Evolutionary conservation across 169 alveolate genomes (phyloP).

Genomic region (Eimeria praecox): DNA sequence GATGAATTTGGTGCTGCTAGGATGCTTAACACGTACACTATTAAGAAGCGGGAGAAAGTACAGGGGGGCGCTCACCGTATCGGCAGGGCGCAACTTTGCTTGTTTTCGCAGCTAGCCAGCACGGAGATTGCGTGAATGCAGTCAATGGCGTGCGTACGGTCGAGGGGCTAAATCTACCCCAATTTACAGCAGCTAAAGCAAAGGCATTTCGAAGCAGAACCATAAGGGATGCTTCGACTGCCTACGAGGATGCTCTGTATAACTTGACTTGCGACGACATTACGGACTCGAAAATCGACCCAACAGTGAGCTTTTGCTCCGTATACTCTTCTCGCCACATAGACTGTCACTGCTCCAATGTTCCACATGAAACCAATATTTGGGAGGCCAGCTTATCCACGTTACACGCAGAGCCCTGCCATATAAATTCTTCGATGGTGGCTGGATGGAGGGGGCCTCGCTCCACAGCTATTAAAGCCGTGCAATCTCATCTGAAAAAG

Average conservation of each 20-base stretch:
- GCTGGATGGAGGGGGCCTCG: not conserved
- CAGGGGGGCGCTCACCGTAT: not conserved
- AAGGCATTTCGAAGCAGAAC: not conserved
- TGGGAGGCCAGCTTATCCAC: not conserved
- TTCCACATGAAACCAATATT: not conserved
- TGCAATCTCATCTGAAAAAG: not conserved
- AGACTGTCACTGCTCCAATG: not conserved
- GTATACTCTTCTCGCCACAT: not conserved
- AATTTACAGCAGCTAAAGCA: not conserved
- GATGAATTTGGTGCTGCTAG: not conserved
- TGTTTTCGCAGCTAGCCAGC: not conserved
- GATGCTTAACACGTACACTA: not conserved
- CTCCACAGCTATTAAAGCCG: not conserved
- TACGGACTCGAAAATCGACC: not conserved
- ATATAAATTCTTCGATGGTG: not conserved
- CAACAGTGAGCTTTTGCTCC: conserved; percentile 4
- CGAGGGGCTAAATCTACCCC: not conserved
- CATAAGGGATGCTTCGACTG: too few relatives aligned
- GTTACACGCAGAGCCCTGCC: not conserved
- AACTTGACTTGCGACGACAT: conserved; percentile 28
- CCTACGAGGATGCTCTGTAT: not conserved
- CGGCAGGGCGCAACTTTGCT: not conserved
- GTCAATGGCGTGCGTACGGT: conserved; percentile 46
- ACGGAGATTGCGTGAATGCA: not conserved
- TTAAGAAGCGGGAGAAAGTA: not conserved